These are phyloP conservation scores for Fusarium devonianum DNA, from an alignment of 2,329 filamentous ascomycete species.

Conservation along the genomic window DNA sequence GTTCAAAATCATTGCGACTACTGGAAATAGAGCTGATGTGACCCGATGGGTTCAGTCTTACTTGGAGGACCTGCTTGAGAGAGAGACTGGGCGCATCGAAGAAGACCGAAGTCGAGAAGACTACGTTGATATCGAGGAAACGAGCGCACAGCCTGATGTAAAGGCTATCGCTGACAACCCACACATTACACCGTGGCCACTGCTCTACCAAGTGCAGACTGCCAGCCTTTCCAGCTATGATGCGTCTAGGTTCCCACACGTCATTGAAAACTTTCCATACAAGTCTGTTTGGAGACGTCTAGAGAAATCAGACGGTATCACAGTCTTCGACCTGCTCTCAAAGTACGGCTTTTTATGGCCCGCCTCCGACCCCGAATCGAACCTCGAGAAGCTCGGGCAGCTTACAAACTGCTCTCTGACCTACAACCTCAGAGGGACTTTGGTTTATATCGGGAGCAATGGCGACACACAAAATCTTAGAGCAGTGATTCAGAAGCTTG, in stretches of 20 bases:
- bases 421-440: slow-evolving; percentile 38
- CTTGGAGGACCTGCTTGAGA: slow-evolving; percentile 31
- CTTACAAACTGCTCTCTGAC: slow-evolving; percentile 36
- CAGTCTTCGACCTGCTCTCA: slow-evolving; percentile 21
- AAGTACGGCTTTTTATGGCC: slow-evolving; percentile 27
- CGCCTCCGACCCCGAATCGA: background rate
- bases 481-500: slow-evolving; percentile 30
- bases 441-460: slow-evolving; percentile 43
- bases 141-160: slow-evolving; percentile 26
- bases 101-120: slow-evolving; percentile 1
- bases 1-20: slow-evolving; percentile 45
- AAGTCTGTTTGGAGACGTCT: slow-evolving; percentile 42
- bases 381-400: slow-evolving; percentile 21
- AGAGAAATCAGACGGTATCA: slow-evolving; percentile 13
- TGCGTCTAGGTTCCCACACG: slow-evolving; percentile 33
- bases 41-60: slow-evolving; percentile 27
- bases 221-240: slow-evolving; percentile 20
- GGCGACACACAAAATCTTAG: slow-evolving; percentile 11
- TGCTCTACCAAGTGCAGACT: slow-evolving; percentile 3
- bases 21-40: slow-evolving; percentile 18
- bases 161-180: slow-evolving; percentile 24
- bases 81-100: slow-evolving; percentile 26
- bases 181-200: slow-evolving; percentile 36
- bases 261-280: slow-evolving; percentile 20
- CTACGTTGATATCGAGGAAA: background rate